Base-by-base conservation (phyloP, 148 eudicot genomes). In the Bassia scoparia region DNA sequence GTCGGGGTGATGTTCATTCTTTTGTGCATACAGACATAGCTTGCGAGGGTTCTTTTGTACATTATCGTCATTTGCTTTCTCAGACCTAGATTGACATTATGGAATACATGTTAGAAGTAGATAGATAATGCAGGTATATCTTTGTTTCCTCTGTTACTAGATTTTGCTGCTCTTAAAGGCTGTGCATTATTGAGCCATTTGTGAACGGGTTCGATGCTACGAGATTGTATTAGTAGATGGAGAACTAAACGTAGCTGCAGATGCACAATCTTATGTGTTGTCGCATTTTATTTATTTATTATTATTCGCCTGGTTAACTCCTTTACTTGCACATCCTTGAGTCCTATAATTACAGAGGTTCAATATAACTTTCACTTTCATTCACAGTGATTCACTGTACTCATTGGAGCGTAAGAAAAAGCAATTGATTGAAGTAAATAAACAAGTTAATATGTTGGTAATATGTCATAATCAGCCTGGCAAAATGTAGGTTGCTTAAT, bases 1-100 rank as follows among this genome's bases (percentile, higher is more conserved):
- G 58, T 60, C 34, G 50, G 50, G 24, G n/a, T 53, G 61, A 37
- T 48, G 37, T 77, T 70, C 54, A 62, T 62, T 71, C 69, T 55
- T 20, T 38, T 65, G 75, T 77, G 74, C 53, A 67, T 77, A 70
- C 69, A 37, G 48, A 53, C 18, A 24, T 60, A 59, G 68, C 20
- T 64, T 54, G 73, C 46, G 27, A 20, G 49, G 46, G 68, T 68
- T 59, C 35, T 38, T 18, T 46, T 68, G 79, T 76, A 76, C 60
- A 76, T 69, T 49, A 8, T 29, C 44, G 56, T 13, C 53, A 61
- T 52, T 49, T n/a, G 5, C 38, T 27, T 53, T 76, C 62, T 34
- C 68, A 37, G 55, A 56, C 27, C 23, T 69, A 69, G 73, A 69
- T 34, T 17, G 69, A 14, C 14, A 66, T 27, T 54, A 49, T 20